These are phyloP conservation scores for Aspergillus unguis DNA, from an alignment of 2,329 filamentous ascomycete genomes.

Conservation along the genomic window DNA sequence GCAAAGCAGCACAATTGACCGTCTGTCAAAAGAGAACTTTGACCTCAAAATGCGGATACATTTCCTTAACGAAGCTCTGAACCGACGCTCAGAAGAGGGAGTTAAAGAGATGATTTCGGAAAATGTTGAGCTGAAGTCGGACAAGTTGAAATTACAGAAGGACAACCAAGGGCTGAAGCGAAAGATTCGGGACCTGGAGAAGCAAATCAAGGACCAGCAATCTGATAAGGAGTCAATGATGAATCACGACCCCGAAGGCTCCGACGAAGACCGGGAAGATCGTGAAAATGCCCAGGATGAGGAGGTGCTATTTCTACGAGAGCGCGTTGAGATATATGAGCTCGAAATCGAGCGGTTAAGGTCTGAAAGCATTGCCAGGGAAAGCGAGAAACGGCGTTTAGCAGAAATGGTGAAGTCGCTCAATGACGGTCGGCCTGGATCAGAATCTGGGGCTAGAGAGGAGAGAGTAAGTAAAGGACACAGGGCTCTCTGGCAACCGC, in stretches of 20 bases:
- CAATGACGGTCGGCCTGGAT: conserved; percentile 51
- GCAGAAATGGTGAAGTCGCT: conserved; percentile 73
- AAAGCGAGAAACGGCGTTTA: conserved; percentile 82
- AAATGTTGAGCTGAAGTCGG: conserved; percentile 92
- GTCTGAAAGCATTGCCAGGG: conserved; percentile 71
- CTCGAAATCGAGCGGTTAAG: conserved; percentile 78
- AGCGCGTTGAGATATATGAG: conserved; percentile 80
- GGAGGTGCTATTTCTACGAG: conserved; percentile 78
- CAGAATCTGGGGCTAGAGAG: conserved; percentile 49
- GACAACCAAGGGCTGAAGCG: conserved; percentile 82
- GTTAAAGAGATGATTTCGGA: conserved; percentile 98
- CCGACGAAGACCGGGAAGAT: conserved; percentile 46
- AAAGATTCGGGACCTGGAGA: conserved; percentile 81
- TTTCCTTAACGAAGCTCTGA: conserved; percentile 88
- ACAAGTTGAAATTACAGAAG: conserved; percentile 80
- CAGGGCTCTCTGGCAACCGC: background rate
- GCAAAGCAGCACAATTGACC: conserved; percentile 95
- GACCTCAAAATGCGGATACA: conserved; percentile 96
- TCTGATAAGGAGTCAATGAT: conserved; percentile 45
- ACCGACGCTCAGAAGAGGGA: conserved; percentile 90
- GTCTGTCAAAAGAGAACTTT: conserved; percentile 96
- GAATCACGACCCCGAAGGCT: conserved; percentile 40
- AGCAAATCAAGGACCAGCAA: conserved; percentile 61
- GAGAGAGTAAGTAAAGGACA: conserved; percentile 40
- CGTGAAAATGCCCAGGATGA: conserved; percentile 63